Base-by-base conservation (phyloP, 176 grass and related monocot genomes). In the Saccharum officinarum region DNA sequence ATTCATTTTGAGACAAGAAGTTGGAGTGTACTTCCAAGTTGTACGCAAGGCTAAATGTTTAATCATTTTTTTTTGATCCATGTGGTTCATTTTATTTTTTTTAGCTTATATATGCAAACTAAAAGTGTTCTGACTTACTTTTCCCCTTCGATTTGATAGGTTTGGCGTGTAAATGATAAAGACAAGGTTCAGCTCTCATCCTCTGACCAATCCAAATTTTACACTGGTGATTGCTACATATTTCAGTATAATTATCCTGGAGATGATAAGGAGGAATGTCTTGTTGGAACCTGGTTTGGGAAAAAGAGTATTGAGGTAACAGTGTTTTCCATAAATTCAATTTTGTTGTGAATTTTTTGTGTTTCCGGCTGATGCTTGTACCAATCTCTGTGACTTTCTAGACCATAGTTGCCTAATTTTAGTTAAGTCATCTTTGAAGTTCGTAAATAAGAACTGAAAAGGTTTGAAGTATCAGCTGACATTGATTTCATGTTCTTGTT, bases 231-330 rank as follows among this genome's bases (percentile, higher is more conserved):
- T 84, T 94, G 97, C 92, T 99, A 96, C 66, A 88, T 99, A 66
- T 99, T 99, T 83, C 94, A 99, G 76, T 99, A 99, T 88, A 85
- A 63, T 22, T 94, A 99, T 80, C 8, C 90, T 80, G 94, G 92
- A 87, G 90, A 94, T 79, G 97, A 99, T 36, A 94, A 90, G 42
- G 97, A 99, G 72, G 94, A 99, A 92, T 86, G 78, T 71, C 88
- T 99, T 75, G 82, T 94, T 92, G 97, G 97, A 68, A 99, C 90
- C 44, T 99, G 97, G 97, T 88, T 96, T 94, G 97, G 97, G n/a
- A 91, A 80, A 66, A 94, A 92, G 79, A 94, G 94, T 62, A 26
- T 92, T 73, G 88, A 97, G 94, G 97, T 99, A 94, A 86, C 63
- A 85, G 60, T 37, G 38, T 68, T 61, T 66, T 72, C 14, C 25